Evolutionary conservation across 1,139 yeast genomes (phyloP), one percentile per base, ranked within the genome.

Genomic region (Diutina mesorugosa): DNA sequence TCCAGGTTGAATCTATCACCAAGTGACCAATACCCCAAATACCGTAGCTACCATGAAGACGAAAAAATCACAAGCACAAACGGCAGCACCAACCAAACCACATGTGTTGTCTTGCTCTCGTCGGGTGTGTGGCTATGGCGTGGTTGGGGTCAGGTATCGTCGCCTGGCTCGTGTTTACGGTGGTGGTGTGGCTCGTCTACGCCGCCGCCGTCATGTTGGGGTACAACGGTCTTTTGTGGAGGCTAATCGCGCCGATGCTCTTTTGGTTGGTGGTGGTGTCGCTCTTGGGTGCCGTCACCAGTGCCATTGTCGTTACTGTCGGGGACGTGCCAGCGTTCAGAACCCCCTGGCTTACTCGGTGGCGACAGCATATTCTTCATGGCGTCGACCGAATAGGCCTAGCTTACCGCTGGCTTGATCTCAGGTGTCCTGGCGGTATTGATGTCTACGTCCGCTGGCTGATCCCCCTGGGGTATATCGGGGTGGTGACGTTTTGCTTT

Each of bases 251-350:
- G 41, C 41, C 41, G 41, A 35, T 35, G 41, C n/a, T 35, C 41
- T 35, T 35, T 35, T 35, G 41, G 41, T 35, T 57, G 4, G 58
- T 59, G 38, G 60, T 55, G 21, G 55, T 60, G 28, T 54, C 16
- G 4, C 8, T 52, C 3, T 5, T 32, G 14, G 29, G 46, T 28
- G 50, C 48, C 21, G 35, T 26, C 16, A n/a, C 29, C 8, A 16
- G 14, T 3, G 51, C 45, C 10, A 29, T 56, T 12, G 14, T 35
- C n/a, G 48, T 41, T 29, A 45, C 82, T 47, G 81, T 82, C 63
- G 86, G 86, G 0, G 80, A 81, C 60, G 71, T 79, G 38, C 87
- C 86, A 0, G 70, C 73, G 35, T 73, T 76, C 55, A 67, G 79
- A 58, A 61, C 70, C 55, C 68, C 79, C 0, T 59, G 62, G n/a